Percentiles rank a stretch among this genome's conserved stretches.
These are phyloP conservation scores for Saturnispora sekii DNA, from an alignment of 805 yeast species.

Conservation along the genomic window DNA sequence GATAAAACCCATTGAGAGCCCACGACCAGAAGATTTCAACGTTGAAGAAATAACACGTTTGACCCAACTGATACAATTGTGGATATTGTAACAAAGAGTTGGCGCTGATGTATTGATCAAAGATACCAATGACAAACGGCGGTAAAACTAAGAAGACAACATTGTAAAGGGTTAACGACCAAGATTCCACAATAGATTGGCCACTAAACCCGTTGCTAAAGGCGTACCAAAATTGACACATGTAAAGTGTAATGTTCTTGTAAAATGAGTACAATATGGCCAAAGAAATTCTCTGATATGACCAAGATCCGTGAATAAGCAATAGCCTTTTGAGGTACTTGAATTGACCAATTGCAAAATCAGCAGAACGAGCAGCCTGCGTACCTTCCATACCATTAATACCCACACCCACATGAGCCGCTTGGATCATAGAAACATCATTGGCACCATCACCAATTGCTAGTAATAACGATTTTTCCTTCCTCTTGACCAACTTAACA, in stretches of 20 bases:
- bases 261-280: conserved; percentile 93
- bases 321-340: conserved; percentile 71
- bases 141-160: conserved; percentile 92
- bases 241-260: conserved; percentile 88
- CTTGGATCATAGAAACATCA: conserved; percentile 98
- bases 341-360: conserved; percentile 94
- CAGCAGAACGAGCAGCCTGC: conserved; percentile 99
- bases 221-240: conserved; percentile 98
- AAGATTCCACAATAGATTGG: conserved; percentile 90
- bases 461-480: conserved; percentile 62
- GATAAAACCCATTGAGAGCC: conserved; percentile 93
- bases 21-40: conserved; percentile 94
- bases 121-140: conserved; percentile 91
- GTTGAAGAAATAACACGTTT: conserved; percentile 78
- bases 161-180: conserved; percentile 95
- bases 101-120: conserved; percentile 93
- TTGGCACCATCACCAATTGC: conserved; percentile 99
- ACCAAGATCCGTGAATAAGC: conserved; percentile 96
- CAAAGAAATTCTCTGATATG: conserved; percentile 86
- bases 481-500: conserved; percentile 84
- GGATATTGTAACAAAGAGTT: conserved; percentile 86
- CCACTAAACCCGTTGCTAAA: conserved; percentile 90
- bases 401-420: conserved; percentile 99
- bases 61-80: conserved; percentile 85
- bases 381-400: conserved; percentile 99